A percentile compares a stretch with the other conserved stretches of the same genome.
Conservation (phyloP, 768 basidiomycete genomes). For the Tulasnella sp. region DNA sequence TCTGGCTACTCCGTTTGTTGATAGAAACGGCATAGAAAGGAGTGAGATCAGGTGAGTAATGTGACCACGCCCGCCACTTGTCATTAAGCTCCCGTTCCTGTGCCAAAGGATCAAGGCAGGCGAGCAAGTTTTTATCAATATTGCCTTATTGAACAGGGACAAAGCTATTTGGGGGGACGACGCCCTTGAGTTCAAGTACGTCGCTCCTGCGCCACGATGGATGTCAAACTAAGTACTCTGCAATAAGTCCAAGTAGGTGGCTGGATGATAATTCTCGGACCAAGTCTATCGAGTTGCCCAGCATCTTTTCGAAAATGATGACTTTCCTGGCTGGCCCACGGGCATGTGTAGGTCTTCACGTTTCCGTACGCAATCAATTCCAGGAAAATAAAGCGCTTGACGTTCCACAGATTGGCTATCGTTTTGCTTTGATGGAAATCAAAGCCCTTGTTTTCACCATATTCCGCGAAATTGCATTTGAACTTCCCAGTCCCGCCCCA, state of each 20-base stretch:
- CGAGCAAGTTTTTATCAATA: slow-evolving; percentile 5
- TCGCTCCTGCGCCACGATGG: background rate
- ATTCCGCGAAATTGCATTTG: slow-evolving; percentile 45
- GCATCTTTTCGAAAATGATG: slow-evolving; percentile 6
- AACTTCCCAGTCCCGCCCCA: slow-evolving; percentile 42
- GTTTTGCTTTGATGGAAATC: slow-evolving; percentile 24
- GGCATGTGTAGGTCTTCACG: slow-evolving; percentile 11
- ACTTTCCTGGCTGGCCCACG: slow-evolving; percentile 20
- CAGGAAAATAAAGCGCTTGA: background rate
- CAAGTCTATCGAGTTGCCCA: background rate
- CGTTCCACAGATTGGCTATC: slow-evolving; percentile 4
- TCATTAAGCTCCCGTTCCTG: background rate
- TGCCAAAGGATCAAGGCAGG: slow-evolving; percentile 15
- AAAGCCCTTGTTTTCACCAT: slow-evolving; percentile 45
- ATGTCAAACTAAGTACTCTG: background rate
- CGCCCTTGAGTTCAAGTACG: slow-evolving; percentile 24
- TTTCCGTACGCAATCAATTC: slow-evolving; percentile 50
- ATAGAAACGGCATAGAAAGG: slow-evolving; percentile 4
- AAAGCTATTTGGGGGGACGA: slow-evolving; percentile 23
- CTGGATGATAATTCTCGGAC: background rate
- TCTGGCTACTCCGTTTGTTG: slow-evolving; percentile 11
- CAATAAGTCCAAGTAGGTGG: slow-evolving; percentile 10
- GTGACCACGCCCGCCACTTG: background rate
- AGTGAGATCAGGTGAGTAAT: slow-evolving; percentile 7
- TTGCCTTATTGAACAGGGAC: slow-evolving; percentile 13